Base-by-base conservation (phyloP, 441 rosid genomes). In the Erodium moschatum region DNA sequence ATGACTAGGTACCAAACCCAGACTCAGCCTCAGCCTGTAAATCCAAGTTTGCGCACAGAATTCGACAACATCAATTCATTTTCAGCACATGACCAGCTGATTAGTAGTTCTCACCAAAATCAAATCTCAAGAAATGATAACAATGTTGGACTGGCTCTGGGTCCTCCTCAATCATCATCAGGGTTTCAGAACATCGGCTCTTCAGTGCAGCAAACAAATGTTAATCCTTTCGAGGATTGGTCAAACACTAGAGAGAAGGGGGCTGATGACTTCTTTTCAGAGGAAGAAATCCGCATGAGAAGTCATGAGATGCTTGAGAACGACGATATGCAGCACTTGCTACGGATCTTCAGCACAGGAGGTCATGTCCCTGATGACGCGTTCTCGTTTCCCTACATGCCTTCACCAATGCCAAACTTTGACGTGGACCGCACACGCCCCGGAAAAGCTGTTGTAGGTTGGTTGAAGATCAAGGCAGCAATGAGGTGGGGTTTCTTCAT, bases 401-500 rank as follows among this genome's bases (percentile, higher is more conserved):
- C 77, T 33, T 85, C 97, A 0, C 97, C 99, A 6, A 82, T 84
- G 94, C 97, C 87, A 40, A 87, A 76, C 65, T 91, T 70, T 60
- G 91, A 89, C 2, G 98, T 86, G 82, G 94, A 85, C 65, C 86
- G 90, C 38, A 50, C 87, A 4, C 89, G 96, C 33, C 73, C 97
- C 48, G 97, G 97, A 13, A 91, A 81, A 84, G 94, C 99, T 42
- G 97, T 91, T 68, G 99, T 90, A 19, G 94, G 99, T 1, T 94
- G 99, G 99, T 84, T 94, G 73, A 94, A 94, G 89, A 88, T 94
- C 77, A 94, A 94, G 80, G 99, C 99, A 2, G 99, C 97, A 18
- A 91, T 94, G 97, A 85, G 97, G 76, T 94, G 99, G 99, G 99
- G 99, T 1, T 88, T 94, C 91, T 94, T 89, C 78, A 84, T 94